These are phyloP conservation scores for Rhizophagus prolifer DNA, from an alignment of 192 early-diverging fungal genomes.

Conservation along the genomic window DNA sequence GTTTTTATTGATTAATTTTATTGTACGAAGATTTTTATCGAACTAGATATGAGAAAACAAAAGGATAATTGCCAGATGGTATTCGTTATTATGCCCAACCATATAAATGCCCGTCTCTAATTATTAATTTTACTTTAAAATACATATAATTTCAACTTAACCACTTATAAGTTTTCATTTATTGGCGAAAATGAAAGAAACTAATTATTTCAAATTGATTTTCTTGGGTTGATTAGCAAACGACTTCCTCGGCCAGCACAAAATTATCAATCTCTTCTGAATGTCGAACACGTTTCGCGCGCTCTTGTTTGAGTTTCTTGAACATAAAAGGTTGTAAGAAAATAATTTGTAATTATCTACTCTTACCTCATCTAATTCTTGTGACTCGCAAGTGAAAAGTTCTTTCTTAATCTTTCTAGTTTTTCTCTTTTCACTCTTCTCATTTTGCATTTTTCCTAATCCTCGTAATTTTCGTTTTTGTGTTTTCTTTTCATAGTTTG, in stretches of 20 bases:
- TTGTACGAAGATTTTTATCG: neutral
- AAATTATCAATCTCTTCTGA: slow-evolving; percentile 15
- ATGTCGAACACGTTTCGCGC: neutral
- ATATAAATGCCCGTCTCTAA: neutral
- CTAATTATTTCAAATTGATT: neutral
- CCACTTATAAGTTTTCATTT: neutral
- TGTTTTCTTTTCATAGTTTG: neutral
- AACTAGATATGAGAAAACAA: neutral
- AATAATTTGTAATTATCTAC: neutral
- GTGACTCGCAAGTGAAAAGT: neutral
- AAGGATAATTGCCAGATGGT: neutral
- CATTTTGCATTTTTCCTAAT: neutral
- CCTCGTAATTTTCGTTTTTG: neutral
- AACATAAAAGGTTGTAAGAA: neutral
- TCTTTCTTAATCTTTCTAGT: neutral
- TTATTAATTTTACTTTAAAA: slow-evolving; percentile 3
- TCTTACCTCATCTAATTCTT: neutral
- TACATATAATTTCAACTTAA: neutral
- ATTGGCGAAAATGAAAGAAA: neutral
- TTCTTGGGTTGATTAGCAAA: neutral
- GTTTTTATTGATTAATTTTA: neutral
- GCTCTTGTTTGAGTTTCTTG: slow-evolving; percentile 3
- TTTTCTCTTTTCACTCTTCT: neutral
- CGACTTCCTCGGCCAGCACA: slow-evolving; percentile 12
- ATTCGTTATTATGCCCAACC: neutral